phyloP scores from a whole-genome alignment of 2,329 filamentous ascomycete genomes.

The Hirsutella thompsonii region DNA sequence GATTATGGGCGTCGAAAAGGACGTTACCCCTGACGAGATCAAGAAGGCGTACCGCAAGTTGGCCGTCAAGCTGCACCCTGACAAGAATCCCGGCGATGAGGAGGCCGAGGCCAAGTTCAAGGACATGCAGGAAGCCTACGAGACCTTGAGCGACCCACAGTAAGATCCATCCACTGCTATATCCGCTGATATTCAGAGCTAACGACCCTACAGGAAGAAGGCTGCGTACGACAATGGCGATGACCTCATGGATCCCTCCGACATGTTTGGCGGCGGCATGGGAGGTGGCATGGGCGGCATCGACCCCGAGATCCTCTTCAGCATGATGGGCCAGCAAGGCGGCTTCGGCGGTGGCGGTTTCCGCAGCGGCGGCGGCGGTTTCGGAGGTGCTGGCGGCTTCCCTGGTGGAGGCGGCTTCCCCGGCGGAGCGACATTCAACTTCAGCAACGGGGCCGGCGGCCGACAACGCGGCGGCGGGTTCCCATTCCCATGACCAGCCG shows the following conservation, averaged over 20 bases:
- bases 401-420: slow-evolving; percentile 22
- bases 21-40: slow-evolving; percentile 71
- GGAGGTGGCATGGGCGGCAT: slow-evolving; percentile 50
- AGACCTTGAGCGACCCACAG: slow-evolving; percentile 87
- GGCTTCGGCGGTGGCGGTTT: slow-evolving; percentile 24
- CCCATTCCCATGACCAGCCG: slow-evolving; percentile 38
- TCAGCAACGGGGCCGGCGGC: slow-evolving; percentile 21
- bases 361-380: slow-evolving; percentile 38
- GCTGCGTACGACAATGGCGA: slow-evolving; percentile 86
- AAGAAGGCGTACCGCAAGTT: slow-evolving; percentile 96
- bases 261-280: slow-evolving; percentile 70
- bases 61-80: slow-evolving; percentile 87
- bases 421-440: slow-evolving; percentile 37
- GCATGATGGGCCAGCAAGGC: slow-evolving; percentile 64
- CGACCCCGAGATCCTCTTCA: slow-evolving; percentile 67
- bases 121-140: slow-evolving; percentile 94
- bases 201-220: slow-evolving; percentile 52
- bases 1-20: slow-evolving; percentile 80
- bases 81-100: slow-evolving; percentile 88
- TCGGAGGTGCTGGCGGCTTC: slow-evolving; percentile 35
- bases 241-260: slow-evolving; percentile 75
- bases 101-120: slow-evolving; percentile 88
- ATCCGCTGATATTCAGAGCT: slow-evolving; percentile 12
- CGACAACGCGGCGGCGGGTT: slow-evolving; percentile 24
- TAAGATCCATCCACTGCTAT: slow-evolving; percentile 34